Percentiles rank a stretch among this genome's conserved stretches.
phyloP scores from a whole-genome alignment of 805 yeast species.

The Hanseniaspora mollemarum region DNA sequence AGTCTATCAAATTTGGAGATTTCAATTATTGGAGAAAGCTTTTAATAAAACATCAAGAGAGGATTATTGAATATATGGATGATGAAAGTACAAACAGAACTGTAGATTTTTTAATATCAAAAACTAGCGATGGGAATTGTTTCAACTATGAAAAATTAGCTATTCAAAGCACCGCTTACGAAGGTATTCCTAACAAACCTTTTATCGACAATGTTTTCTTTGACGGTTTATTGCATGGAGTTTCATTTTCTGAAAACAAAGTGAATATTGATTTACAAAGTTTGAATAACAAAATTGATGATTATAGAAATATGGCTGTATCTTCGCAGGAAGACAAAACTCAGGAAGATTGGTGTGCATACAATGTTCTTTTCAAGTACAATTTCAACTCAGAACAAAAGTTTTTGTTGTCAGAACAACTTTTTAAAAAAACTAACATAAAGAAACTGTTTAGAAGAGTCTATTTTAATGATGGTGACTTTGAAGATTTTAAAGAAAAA shows the following conservation, averaged over 20 bases:
- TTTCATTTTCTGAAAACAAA: not conserved
- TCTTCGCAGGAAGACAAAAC: not conserved
- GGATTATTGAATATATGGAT: not conserved
- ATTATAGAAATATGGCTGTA: not conserved
- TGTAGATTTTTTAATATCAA: not conserved
- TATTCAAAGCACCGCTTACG: not conserved
- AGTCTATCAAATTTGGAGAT: not conserved
- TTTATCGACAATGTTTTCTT: not conserved
- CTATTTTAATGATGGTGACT: not conserved
- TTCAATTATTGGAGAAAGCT: not conserved
- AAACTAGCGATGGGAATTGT: not conserved
- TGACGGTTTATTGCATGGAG: not conserved
- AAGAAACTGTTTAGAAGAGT: not conserved
- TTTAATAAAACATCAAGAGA: not conserved
- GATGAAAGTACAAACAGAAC: not conserved
- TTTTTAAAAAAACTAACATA: not conserved
- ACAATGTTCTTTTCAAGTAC: constrained; percentile 2
- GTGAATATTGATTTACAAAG: not conserved
- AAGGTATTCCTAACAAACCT: not conserved
- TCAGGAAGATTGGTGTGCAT: constrained; percentile 15
- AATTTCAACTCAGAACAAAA: not conserved
- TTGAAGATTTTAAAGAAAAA: not conserved
- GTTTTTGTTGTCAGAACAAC: not conserved
- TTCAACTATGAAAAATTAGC: too few relatives aligned
- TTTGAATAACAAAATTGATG: not conserved